A percentile compares a stretch with the other conserved stretches of the same genome.
These are phyloP conservation scores for Yarrowia deformans DNA, from an alignment of 805 yeast genomes.

Conservation along the genomic window DNA sequence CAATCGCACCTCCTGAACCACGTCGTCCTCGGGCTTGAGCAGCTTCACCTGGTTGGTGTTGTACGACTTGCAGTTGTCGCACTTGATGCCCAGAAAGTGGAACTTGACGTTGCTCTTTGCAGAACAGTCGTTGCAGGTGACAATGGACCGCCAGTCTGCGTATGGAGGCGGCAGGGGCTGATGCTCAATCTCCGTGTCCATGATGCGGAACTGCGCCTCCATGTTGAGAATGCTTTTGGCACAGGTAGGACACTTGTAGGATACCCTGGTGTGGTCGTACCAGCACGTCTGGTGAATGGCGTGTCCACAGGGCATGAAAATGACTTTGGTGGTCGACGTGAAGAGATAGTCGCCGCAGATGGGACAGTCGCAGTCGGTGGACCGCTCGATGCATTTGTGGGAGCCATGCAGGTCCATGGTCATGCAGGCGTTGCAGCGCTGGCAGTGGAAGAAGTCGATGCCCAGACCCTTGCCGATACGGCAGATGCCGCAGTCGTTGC, in stretches of 20 bases:
- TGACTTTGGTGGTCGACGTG: constrained; percentile 79
- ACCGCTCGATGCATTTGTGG: constrained; percentile 84
- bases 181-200: constrained; percentile 80
- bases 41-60: constrained; percentile 79
- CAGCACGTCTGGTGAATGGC: constrained; percentile 88
- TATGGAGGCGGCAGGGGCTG: constrained; percentile 85
- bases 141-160: constrained; percentile 73
- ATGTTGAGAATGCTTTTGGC: constrained; percentile 83
- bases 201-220: constrained; percentile 85
- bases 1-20: constrained; percentile 18
- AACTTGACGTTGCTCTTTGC: constrained; percentile 77
- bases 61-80: constrained; percentile 86
- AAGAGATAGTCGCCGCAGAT: constrained; percentile 92
- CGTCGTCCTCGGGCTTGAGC: constrained; percentile 64
- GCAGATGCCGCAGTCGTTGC: constrained; percentile 92
- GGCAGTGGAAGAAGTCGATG: constrained; percentile 90
- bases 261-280: constrained; percentile 78
- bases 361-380: constrained; percentile 91
- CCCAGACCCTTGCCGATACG: constrained; percentile 87
- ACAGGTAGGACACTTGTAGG: constrained; percentile 92
- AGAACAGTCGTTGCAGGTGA: constrained; percentile 80
- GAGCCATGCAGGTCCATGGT: constrained; percentile 76
- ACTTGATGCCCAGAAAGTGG: constrained; percentile 86
- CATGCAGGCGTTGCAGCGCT: constrained; percentile 86
- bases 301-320: constrained; percentile 93